phyloP scores from a whole-genome alignment of 805 yeast species.

The Scheffersomyces ergatensis region DNA sequence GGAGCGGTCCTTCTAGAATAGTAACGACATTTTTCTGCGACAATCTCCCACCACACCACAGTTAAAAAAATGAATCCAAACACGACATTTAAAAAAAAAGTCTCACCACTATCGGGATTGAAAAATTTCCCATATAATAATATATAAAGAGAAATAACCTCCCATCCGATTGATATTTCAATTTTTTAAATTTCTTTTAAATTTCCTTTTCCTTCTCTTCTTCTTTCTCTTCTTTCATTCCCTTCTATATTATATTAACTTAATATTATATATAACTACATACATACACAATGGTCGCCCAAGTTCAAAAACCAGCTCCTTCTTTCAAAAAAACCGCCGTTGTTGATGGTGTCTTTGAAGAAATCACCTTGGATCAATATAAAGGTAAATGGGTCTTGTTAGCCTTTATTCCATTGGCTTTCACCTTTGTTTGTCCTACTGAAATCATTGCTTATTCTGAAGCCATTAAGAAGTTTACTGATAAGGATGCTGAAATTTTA shows the following conservation, averaged over 20 bases:
- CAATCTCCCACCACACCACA: no score
- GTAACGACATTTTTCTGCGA: no score
- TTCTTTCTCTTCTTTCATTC: neutral
- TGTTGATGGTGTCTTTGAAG: conserved; percentile 94
- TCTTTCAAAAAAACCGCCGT: conserved; percentile 95
- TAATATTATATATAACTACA: neutral
- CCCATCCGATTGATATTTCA: neutral
- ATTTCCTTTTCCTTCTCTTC: neutral
- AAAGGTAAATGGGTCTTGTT: conserved; percentile 97
- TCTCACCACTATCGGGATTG: neutral
- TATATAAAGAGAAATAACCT: neutral
- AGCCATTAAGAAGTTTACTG: conserved; percentile 86
- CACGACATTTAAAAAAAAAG: neutral
- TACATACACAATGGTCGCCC: conserved; percentile 68
- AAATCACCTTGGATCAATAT: conserved; percentile 89
- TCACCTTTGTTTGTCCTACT: conserved; percentile 99
- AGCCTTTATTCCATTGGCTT: conserved; percentile 97
- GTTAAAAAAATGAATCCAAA: no score
- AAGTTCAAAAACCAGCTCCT: conserved; percentile 96
- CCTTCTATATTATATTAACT: neutral
- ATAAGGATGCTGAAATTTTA: conserved; percentile 81
- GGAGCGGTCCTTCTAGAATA: no score
- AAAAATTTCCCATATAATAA: neutral
- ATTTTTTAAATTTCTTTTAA: no score
- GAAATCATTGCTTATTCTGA: conserved; percentile 98